These are phyloP conservation scores for Penicillium malachiteum DNA, from an alignment of 495 filamentous ascomycete genomes.

Conservation along the genomic window DNA sequence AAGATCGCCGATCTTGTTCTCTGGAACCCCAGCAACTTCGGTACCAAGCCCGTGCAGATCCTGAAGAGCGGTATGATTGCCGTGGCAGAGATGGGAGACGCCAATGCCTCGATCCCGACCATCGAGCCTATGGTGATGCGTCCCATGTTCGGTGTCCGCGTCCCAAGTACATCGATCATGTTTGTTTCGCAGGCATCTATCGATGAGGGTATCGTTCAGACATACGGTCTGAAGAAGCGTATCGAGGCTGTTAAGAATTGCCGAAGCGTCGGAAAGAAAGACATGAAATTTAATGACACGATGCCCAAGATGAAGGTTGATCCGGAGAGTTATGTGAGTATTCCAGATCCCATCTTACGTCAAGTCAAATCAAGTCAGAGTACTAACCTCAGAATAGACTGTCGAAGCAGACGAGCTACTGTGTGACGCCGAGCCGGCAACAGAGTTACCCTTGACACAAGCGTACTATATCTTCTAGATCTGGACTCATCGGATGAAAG, in stretches of 20 bases:
- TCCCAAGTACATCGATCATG: slow-evolving; percentile 71
- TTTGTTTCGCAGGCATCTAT: slow-evolving; percentile 80
- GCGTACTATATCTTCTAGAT: slow-evolving; percentile 72
- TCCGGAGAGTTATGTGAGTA: slow-evolving; percentile 76
- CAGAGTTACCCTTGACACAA: slow-evolving; percentile 76
- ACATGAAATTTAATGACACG: slow-evolving; percentile 91
- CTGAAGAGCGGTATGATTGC: slow-evolving; percentile 91
- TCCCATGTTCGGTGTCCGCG: slow-evolving; percentile 78
- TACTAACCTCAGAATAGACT: slow-evolving; percentile 24
- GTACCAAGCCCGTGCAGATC: slow-evolving; percentile 78
- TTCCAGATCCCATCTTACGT: too few species aligned
- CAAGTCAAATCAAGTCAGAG: background rate
- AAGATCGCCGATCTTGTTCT: slow-evolving; percentile 91
- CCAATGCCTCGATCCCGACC: slow-evolving; percentile 89
- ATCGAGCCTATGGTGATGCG: slow-evolving; percentile 84
- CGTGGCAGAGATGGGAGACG: slow-evolving; percentile 89
- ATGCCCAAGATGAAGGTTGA: slow-evolving; percentile 94
- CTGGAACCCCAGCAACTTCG: slow-evolving; percentile 85
- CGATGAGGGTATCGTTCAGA: slow-evolving; percentile 58
- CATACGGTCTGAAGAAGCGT: slow-evolving; percentile 75
- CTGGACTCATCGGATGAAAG: background rate
- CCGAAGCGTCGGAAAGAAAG: slow-evolving; percentile 75
- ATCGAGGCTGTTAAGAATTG: slow-evolving; percentile 81
- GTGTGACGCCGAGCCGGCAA: slow-evolving; percentile 74
- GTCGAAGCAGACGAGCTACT: slow-evolving; percentile 84